Evolutionary conservation across 805 yeast genomes (phyloP), one percentile per base, ranked within the genome.

Genomic region (Saccharomycopsis selenospora): DNA sequence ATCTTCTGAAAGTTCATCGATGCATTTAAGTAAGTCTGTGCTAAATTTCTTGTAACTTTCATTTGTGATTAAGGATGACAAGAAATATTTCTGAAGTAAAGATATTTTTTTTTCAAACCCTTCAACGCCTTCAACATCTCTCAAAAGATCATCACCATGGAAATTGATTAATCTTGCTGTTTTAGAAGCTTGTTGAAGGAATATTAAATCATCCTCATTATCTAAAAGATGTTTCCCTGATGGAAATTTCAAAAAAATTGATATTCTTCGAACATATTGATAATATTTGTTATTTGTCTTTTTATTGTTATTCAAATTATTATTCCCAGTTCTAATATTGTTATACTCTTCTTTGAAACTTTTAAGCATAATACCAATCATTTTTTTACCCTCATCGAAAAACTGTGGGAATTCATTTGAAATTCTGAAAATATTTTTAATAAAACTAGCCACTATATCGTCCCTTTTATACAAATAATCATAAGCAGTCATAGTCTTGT

Each of bases 321-420:
- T 13, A 28, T 23, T 38, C 11, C 13, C 28, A 11, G 3, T n/a
- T 28, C 40, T 38, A n/a, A 22, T 4, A 6, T n/a, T 4, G 27
- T 40, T 41, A 23, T 33, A 48, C 20, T 48, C 51, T 24, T 36
- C 23, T 24, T 44, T 44, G 42, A 48, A 44, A 24, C 38, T 43
- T 28, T 25, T 28, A 18, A 48, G 26, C 47, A 48, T 44, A 4
- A 40, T 4, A 2, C n/a, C 20, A 7, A 48, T 13, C 7, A 48
- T 7, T 11, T 11, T 7, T 11, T 7, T 18, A 14, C 44, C 47
- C 14, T 27, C 17, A 13, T 26, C 17, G 25, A 36, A 30, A 20
- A 23, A 17, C 4, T 36, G 17, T 17, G n/a, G 10, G 28, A 18
- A 5, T 13, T 25, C 33, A 17, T 33, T 42, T 14, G 29, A 18